Base-by-base conservation (phyloP, 371 early-diverging fungal species). In the Mortierella sp. region DNA sequence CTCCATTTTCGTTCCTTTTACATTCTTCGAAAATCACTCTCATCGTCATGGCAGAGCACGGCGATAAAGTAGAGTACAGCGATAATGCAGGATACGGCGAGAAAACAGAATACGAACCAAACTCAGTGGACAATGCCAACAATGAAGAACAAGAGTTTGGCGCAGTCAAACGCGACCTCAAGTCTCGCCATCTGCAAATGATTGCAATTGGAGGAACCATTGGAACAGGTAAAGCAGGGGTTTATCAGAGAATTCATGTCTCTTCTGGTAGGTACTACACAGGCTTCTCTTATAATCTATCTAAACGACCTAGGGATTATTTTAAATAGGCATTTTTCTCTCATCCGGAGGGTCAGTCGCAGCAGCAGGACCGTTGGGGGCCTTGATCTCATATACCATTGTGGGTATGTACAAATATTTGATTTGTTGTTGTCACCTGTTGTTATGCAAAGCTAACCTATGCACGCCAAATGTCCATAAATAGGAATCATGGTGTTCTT, bases 291-390 rank as follows among this genome's bases (percentile, higher is more conserved):
- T 35, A 35, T 35, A 35, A 35, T 35, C 35, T 35, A 35, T 35
- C 35, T 35, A 35, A 35, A 35, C 35, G 35, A 35, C 35, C 6
- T 5, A 35, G 35, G 35, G 35, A 35, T 35, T 35, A 35, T 35
- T 35, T 35, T 35, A n/a, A n/a, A n/a, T n/a, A n/a, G n/a, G n/a
- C 3, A 35, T 96, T 60, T 97, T 96, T 73, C 84, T 97, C 12
- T 94, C 93, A 2, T 91, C 95, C 51, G 97, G 97, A 65, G 87
- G 87, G 12, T 90, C 94, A 18, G 87, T 97, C n/a, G 90, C 91
- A 0, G 61, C 77, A 5, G 96, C 94, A 4, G 96, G 97, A 18
- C 95, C 96, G 18, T 89, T 88, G 10, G 96, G 97, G 45, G 91
- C 93, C 1, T 84, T 96, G 69, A 78, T 94, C 22, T 93, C 95